Base-by-base conservation (phyloP, 2,329 filamentous ascomycete genomes). In the Diplocarpon mali region DNA sequence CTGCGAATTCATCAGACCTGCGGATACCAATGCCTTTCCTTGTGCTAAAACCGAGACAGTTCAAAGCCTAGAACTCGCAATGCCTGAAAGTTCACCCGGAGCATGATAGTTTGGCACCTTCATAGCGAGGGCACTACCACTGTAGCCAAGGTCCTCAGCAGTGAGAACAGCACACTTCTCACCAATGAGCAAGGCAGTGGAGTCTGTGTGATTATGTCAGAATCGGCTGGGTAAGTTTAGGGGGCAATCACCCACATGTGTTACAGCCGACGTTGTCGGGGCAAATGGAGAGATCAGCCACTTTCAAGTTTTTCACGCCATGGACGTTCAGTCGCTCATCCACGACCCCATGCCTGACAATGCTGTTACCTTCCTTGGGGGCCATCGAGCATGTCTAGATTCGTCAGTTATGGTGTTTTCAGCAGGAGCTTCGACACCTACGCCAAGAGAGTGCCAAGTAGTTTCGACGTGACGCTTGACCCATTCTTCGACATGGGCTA, bases 51-150 rank as follows among this genome's bases (percentile, higher is more conserved):
- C 30, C n/a, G 3, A 32, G 30, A 32, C 27, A 35, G 15, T 42
- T 48, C 49, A 56, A 28, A 56, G 44, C 45, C 52, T 49, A 28
- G 54, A 24, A 12, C 28, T 35, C 20, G 52, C 51, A 41, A 58
- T 46, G 10, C 40, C 45, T 12, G 48, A 50, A 1, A 53, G 17
- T 34, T 75, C 72, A 5, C 70, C 71, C 0, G 72, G 76, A 0
- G 72, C 76, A 48, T 80, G 64, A 58, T 82, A 82, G 9, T 67
- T 69, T 1, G 78, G 78, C 3, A 82, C 82, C 65, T 78, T 83
- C 85, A 90, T 90, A 35, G 87, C 79, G 50, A 90, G 68, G 9
- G 79, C 83, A 27, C 46, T 52, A 70, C 69, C 57, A 27, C 84
- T 84, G 30, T 59, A 58, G 1, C 65, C 65, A 29, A 69, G 48